Conservation (phyloP, 2,329 filamentous ascomycete genomes). For the Colletotrichum eleusines region DNA sequence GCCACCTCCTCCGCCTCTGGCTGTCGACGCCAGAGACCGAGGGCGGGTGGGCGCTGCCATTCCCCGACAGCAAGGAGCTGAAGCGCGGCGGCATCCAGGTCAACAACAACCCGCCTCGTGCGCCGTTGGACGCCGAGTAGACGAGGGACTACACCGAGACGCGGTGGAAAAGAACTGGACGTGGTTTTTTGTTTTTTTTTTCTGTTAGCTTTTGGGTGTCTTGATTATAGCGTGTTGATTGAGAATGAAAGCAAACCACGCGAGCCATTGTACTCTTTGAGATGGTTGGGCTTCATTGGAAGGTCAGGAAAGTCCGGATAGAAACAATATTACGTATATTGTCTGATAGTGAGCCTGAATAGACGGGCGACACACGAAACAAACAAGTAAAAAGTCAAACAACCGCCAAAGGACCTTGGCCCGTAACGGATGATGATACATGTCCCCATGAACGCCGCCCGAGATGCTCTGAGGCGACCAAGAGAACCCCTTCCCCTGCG, state of each 20-base stretch:
- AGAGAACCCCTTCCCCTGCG: too few relatives aligned
- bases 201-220: not conserved
- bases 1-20: constrained; percentile 89
- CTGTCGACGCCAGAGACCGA: constrained; percentile 83
- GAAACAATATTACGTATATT: not conserved
- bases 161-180: not conserved
- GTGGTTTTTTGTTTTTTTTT: not conserved
- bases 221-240: not conserved
- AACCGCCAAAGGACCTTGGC: too few relatives aligned
- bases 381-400: not conserved
- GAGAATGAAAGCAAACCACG: not conserved
- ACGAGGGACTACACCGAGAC: not conserved
- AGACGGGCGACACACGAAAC: not conserved
- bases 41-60: constrained; percentile 87
- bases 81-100: constrained; percentile 93
- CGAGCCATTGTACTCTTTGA: not conserved
- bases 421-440: not conserved
- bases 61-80: constrained; percentile 83
- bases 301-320: too few relatives aligned
- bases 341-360: not conserved
- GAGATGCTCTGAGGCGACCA: not conserved
- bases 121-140: constrained; percentile 82
- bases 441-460: not conserved
- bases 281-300: not conserved
- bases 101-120: constrained; percentile 80